These are phyloP conservation scores for Millerozyma acaciae DNA, from an alignment of 805 yeast genomes.

Conservation along the genomic window DNA sequence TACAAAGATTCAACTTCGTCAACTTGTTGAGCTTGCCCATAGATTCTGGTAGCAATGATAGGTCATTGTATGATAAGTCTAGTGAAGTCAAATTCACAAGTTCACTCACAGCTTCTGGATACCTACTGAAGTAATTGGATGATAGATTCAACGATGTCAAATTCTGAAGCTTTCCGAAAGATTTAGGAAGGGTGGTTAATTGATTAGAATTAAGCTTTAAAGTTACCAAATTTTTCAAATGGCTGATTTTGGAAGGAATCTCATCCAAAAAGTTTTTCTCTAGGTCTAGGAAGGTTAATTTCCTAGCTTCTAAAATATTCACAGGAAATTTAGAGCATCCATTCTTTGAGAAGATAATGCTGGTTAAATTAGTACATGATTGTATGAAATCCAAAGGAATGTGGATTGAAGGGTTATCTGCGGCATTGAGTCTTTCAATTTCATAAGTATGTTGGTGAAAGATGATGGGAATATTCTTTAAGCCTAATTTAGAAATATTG, in stretches of 20 bases:
- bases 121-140: slow-evolving; percentile 62
- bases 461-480: slow-evolving; percentile 81
- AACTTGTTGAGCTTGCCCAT: slow-evolving; percentile 58
- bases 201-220: slow-evolving; percentile 76
- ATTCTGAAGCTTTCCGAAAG: slow-evolving; percentile 52
- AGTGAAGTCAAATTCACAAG: slow-evolving; percentile 58
- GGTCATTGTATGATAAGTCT: slow-evolving; percentile 78
- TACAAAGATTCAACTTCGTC: slow-evolving; percentile 68
- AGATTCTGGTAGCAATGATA: slow-evolving; percentile 56
- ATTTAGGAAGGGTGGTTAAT: slow-evolving; percentile 55
- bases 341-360: slow-evolving; percentile 65
- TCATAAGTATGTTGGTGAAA: slow-evolving; percentile 78
- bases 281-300: slow-evolving; percentile 63
- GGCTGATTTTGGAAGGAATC: slow-evolving; percentile 54
- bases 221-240: slow-evolving; percentile 50
- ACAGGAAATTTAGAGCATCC: slow-evolving; percentile 73
- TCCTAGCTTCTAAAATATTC: slow-evolving; percentile 65
- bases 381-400: slow-evolving; percentile 85
- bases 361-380: slow-evolving; percentile 66
- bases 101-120: slow-evolving; percentile 63
- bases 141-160: slow-evolving; percentile 67
- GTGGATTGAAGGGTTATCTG: slow-evolving; percentile 80
- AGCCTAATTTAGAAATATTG: slow-evolving; percentile 64
- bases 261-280: slow-evolving; percentile 73
- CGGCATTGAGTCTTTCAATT: slow-evolving; percentile 76